Evolutionary conservation across 306 rosid genomes (phyloP).

Genomic region (Myrica gale): DNA sequence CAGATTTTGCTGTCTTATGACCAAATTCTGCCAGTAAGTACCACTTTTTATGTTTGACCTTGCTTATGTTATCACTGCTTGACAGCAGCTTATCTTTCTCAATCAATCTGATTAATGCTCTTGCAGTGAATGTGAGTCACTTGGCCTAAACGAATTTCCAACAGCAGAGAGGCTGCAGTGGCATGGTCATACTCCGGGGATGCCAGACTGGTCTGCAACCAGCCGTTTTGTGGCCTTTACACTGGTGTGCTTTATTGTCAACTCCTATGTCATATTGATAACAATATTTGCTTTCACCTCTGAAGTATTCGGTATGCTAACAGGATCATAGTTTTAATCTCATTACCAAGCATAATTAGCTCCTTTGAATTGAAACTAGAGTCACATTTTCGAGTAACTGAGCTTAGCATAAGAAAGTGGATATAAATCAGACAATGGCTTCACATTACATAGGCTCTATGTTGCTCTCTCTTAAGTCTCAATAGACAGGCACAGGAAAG

Average conservation of each 20-base stretch:
- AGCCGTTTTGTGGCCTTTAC: conserved; percentile 93
- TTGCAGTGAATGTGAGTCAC: conserved; percentile 87
- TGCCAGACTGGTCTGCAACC: conserved; percentile 80
- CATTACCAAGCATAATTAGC: not conserved
- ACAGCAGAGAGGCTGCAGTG: conserved; percentile 87
- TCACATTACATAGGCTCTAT: not conserved
- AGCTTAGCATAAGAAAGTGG: not conserved
- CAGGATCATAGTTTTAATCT: not conserved
- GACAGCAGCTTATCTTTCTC: not conserved
- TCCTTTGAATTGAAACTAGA: not conserved
- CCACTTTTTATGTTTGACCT: conserved; percentile 3
- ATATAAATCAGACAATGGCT: not conserved
- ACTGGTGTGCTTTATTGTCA: conserved; percentile 50
- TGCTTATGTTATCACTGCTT: conserved; percentile 6
- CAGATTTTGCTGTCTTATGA: conserved; percentile 81
- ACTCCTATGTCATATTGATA: conserved; percentile 2
- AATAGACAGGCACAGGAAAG: not conserved
- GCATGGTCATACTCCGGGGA: conserved; percentile 86
- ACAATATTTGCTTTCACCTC: not conserved
- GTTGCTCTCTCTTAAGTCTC: not conserved
- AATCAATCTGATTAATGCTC: conserved; percentile 24
- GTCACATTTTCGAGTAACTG: not conserved
- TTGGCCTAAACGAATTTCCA: conserved; percentile 79
- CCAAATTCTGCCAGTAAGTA: conserved; percentile 69
- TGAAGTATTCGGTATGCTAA: not conserved